Evolutionary conservation across 2,329 filamentous ascomycete genomes (phyloP).

Genomic region (Colletotrichum navitas): DNA sequence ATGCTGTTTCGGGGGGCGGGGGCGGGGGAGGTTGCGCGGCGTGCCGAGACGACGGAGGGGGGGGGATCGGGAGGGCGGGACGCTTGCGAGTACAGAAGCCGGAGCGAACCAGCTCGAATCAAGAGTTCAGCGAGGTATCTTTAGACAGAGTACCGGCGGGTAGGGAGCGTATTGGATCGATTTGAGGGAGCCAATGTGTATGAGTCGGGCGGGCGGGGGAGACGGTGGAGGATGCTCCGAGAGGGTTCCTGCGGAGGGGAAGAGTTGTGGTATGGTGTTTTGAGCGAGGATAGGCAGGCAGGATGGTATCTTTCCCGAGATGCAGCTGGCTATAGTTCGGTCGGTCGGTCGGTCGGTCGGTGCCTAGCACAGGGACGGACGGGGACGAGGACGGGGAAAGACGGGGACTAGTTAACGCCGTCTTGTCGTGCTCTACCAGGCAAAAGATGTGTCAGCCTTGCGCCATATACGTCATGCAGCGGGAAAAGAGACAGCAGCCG

Average conservation of each 20-base stretch:
- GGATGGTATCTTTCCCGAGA: slow-evolving; percentile 21
- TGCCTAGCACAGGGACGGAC: slow-evolving; percentile 15
- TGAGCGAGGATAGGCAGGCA: neutral
- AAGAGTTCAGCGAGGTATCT: neutral
- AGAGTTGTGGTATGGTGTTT: too few relatives aligned
- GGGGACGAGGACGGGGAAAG: slow-evolving; percentile 31
- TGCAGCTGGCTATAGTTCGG: slow-evolving; percentile 14
- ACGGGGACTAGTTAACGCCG: slow-evolving; percentile 27
- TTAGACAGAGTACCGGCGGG: neutral
- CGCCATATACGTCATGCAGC: slow-evolving; percentile 37
- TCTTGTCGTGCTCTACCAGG: slow-evolving; percentile 7
- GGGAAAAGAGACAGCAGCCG: too few relatives aligned
- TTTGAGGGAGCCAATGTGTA: neutral
- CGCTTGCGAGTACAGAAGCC: slow-evolving; percentile 10
- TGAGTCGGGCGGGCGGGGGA: neutral
- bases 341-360: slow-evolving; percentile 19
- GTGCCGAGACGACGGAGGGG: slow-evolving; percentile 24
- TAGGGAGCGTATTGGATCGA: neutral
- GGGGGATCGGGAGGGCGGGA: slow-evolving; percentile 15
- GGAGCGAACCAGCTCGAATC: slow-evolving; percentile 10
- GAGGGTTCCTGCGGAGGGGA: neutral
- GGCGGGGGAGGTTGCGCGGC: slow-evolving; percentile 5
- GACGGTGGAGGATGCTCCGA: neutral
- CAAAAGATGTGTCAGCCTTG: slow-evolving; percentile 32
- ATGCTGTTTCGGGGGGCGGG: neutral